Conservation (phyloP, 441 rosid species). For the Pelargonium fulgidum region DNA sequence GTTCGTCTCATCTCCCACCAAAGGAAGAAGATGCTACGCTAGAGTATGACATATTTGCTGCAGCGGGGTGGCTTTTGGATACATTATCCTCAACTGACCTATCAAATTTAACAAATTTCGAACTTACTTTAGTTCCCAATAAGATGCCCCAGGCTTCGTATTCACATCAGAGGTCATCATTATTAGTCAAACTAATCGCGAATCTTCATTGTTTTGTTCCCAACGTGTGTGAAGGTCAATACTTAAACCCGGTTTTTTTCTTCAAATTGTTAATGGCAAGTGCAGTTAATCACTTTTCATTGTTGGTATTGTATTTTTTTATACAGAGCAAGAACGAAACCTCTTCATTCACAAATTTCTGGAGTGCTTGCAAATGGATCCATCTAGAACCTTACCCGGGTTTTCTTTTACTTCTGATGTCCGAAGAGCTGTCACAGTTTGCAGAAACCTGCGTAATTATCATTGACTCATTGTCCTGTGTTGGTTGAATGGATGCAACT, state of each 20-base stretch:
- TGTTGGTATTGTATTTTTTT: conserved; percentile 19
- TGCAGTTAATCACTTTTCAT: conserved; percentile 1
- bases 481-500: conserved; percentile 1
- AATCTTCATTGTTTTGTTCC: conserved; percentile 96
- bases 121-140: conserved; percentile 40
- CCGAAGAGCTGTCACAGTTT: conserved; percentile 55
- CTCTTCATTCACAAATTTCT: conserved; percentile 67
- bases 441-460: conserved; percentile 66
- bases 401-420: conserved; percentile 25
- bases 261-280: conserved; percentile 6
- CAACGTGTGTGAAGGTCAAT: conserved; percentile 69
- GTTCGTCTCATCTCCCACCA: conserved; percentile 73
- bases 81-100: conserved; percentile 34
- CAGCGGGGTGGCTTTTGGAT: conserved; percentile 75
- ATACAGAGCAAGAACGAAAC: conserved; percentile 89
- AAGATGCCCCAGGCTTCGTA: conserved; percentile 70
- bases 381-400: conserved; percentile 48
- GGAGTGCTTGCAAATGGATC: conserved; percentile 66
- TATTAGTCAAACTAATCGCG: conserved; percentile 85
- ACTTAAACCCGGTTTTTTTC: conserved; percentile 8
- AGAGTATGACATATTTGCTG: conserved; percentile 67
- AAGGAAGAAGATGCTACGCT: conserved; percentile 89
- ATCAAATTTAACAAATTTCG: conserved; percentile 35
- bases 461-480: neutral
- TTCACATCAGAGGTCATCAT: conserved; percentile 85